Conservation (phyloP, 176 grass and related monocot species). For the Bolboschoenus planiculmis region DNA sequence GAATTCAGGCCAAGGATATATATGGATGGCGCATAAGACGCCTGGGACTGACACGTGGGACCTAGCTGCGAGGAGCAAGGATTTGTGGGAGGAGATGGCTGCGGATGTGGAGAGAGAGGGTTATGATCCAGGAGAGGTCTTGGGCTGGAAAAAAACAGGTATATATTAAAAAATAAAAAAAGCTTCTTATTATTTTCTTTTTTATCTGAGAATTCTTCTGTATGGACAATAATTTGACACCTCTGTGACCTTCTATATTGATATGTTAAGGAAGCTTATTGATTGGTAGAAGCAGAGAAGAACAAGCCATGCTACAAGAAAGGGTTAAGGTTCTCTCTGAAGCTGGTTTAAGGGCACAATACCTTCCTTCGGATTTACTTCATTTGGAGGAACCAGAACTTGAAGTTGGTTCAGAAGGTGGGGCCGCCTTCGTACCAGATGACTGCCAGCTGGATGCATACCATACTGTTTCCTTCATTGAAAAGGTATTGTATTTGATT, state of each 20-base stretch:
- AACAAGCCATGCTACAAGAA: conserved; percentile 49
- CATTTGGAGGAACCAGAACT: conserved; percentile 54
- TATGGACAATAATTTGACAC: no score
- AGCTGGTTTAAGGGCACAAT: conserved; percentile 60
- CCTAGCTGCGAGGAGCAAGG: conserved; percentile 65
- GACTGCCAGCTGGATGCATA: conserved; percentile 78
- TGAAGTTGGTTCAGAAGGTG: conserved; percentile 50
- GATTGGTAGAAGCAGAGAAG: conserved; percentile 56
- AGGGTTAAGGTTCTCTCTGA: conserved; percentile 49
- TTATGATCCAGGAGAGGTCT: conserved; percentile 31
- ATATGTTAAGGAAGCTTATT: conserved; percentile 71
- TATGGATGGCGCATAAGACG: conserved; percentile 83
- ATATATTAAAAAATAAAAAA: not conserved
- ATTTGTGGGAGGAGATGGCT: conserved; percentile 71
- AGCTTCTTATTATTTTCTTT: not conserved
- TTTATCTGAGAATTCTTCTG: not conserved
- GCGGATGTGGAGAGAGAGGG: conserved; percentile 42
- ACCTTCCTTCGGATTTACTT: conserved; percentile 43
- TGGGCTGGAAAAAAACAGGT: conserved; percentile 95
- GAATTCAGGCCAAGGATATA: conserved; percentile 72
- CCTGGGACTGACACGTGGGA: conserved; percentile 78
- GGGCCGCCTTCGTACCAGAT: conserved; percentile 60
- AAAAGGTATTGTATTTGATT: conserved; percentile 49
- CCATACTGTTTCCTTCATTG: conserved; percentile 69
- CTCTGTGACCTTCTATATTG: not conserved